Evolutionary conservation across 441 rosid species (phyloP).

Genomic region (Sinapis alba): DNA sequence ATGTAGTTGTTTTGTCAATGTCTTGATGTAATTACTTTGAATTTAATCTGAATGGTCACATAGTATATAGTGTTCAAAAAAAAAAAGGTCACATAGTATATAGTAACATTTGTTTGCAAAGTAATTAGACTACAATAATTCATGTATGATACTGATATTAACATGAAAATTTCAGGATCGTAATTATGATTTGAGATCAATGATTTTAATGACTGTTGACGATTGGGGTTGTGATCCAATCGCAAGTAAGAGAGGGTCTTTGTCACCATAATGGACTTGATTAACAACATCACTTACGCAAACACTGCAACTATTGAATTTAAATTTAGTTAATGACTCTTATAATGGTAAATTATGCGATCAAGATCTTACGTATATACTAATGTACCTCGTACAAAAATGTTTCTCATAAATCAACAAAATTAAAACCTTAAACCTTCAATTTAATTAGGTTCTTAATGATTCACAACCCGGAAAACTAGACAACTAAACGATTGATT

Average conservation of each 20-base stretch:
- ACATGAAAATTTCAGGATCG: constrained; percentile 3
- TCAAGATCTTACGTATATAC: constrained; percentile 30
- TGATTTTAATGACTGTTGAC: constrained; percentile 37
- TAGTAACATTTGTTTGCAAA: not conserved
- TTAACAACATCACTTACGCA: constrained; percentile 31
- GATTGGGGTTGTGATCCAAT: constrained; percentile 26
- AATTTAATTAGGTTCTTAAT: not conserved
- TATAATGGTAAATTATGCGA: constrained; percentile 36
- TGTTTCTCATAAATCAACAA: not conserved
- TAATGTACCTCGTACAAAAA: not conserved
- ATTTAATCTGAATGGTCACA: not conserved
- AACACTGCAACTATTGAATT: constrained; percentile 4
- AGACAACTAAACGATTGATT: not conserved
- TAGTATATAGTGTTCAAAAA: not conserved
- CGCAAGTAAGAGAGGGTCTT: constrained; percentile 24
- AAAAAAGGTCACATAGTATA: not conserved
- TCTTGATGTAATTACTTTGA: not conserved
- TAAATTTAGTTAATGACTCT: not conserved
- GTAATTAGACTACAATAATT: constrained; percentile 11
- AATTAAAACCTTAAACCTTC: not conserved
- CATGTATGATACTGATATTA: constrained; percentile 9
- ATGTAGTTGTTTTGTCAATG: constrained; percentile 12
- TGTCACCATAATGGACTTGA: constrained; percentile 25
- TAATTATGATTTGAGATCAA: constrained; percentile 27
- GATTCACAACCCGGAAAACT: not conserved